Base-by-base conservation (phyloP, 805 yeast genomes). In the Starmerella riodocensis region DNA sequence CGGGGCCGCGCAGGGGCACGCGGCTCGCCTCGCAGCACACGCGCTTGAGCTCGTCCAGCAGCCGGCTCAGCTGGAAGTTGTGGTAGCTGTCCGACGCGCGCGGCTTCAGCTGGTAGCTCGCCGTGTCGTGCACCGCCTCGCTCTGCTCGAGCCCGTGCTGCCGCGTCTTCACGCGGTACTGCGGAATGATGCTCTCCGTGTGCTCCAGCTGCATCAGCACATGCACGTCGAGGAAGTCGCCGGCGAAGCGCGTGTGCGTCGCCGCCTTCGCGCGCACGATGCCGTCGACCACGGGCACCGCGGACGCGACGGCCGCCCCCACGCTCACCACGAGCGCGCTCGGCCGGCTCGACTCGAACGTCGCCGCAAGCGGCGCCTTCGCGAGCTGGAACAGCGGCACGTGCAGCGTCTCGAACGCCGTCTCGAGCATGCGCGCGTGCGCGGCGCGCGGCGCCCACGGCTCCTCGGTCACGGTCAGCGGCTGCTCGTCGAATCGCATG, bases 271-370 rank as follows among this genome's bases (percentile, higher is more conserved):
- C 14, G 7, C 46, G 41, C 30, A 52, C 53, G 12, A 41, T 41
- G 30, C 56, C 56, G 31, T 53, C 56, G n/a, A 53, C 39, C 6
- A 53, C 53, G 21, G 56, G 56, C 5, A 88, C 77, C 1, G 76
- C 88, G 43, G 83, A 74, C 14, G 73, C 67, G 3, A 76, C 61
- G 53, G 78, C 85, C 54, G 82, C 88, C 5, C 94, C 94, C 29
- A 84, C 61, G 57, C 83, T 93, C 29, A 84, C 93, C 32, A 84
- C 83, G 25, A 84, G 64, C 57, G 93, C 83, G 46, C 77, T 79
- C 28, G 93, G 82, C 56, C 91, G 70, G 6, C 93, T 93, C 47
- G 78, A 77, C 19, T 86, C 91, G 60, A 86, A 85, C 2, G 94
- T 76, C 1, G 81, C 77, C 60, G 93, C 80, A 0, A 93, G 76